Conservation (phyloP, 208 protist species). For the Phytomonas sp. region DNA sequence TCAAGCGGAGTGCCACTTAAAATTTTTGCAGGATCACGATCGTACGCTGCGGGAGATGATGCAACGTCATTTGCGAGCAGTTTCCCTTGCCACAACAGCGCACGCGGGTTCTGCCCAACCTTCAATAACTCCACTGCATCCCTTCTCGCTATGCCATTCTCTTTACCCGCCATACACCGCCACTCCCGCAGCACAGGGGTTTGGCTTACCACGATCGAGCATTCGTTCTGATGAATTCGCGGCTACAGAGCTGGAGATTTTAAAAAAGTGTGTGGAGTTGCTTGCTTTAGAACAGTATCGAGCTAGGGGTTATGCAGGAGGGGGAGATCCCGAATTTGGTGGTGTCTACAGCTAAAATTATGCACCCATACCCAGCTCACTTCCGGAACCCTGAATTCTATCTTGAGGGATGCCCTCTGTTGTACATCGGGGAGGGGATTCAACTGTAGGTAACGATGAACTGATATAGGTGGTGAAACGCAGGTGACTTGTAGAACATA, state of each 20-base stretch:
- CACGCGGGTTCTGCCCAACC: no score
- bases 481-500: no score
- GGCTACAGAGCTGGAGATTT: slow-evolving; percentile 34
- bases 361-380: no score
- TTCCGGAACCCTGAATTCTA: no score
- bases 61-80: slow-evolving; percentile 22
- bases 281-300: slow-evolving; percentile 39
- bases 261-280: slow-evolving; percentile 44
- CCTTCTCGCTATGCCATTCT: not conserved
- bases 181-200: no score
- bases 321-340: not conserved
- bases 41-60: slow-evolving; percentile 16
- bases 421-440: no score
- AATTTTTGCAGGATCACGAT: slow-evolving; percentile 20
- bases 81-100: slow-evolving; percentile 5
- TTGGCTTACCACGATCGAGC: no score
- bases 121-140: not conserved
- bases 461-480: no score
- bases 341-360: no score
- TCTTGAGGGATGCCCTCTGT: no score
- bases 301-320: slow-evolving; percentile 14
- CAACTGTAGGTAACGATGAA: no score
- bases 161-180: no score
- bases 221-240: slow-evolving; percentile 3
- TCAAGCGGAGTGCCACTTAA: slow-evolving; percentile 30